Conservation (phyloP, 768 basidiomycete species). For the Leccinum imitatum region DNA sequence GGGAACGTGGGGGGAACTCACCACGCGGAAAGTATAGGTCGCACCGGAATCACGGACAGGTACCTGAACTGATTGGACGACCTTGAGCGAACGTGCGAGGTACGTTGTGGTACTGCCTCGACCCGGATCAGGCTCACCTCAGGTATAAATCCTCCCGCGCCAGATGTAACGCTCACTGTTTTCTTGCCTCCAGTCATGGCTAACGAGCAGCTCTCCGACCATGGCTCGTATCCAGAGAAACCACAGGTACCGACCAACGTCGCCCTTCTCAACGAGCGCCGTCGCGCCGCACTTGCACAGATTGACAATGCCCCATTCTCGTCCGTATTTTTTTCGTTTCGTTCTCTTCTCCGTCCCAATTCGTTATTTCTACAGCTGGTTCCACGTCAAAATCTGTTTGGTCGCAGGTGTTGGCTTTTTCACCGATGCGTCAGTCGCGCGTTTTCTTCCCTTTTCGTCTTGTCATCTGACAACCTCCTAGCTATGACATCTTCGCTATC, state of each 20-base stretch:
- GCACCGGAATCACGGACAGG: background rate
- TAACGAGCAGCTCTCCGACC: slow-evolving; percentile 30
- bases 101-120: slow-evolving; percentile 8
- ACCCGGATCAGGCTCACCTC: background rate
- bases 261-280: slow-evolving; percentile 59
- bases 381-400: slow-evolving; percentile 76
- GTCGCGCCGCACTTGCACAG: slow-evolving; percentile 79
- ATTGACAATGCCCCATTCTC: slow-evolving; percentile 86
- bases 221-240: slow-evolving; percentile 32
- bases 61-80: slow-evolving; percentile 11
- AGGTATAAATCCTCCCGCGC: slow-evolving; percentile 11
- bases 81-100: slow-evolving; percentile 30
- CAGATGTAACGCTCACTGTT: background rate
- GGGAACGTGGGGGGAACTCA: background rate
- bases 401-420: slow-evolving; percentile 87
- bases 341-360: background rate
- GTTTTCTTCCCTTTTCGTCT: background rate
- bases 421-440: slow-evolving; percentile 67
- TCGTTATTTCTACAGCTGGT: slow-evolving; percentile 51
- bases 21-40: background rate
- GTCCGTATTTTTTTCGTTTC: slow-evolving; percentile 41
- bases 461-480: slow-evolving; percentile 7
- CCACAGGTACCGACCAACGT: slow-evolving; percentile 23
- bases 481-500: slow-evolving; percentile 87
- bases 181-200: slow-evolving; percentile 19